Base-by-base conservation (phyloP, 495 filamentous ascomycete genomes). In the Penicillium pancosmium region DNA sequence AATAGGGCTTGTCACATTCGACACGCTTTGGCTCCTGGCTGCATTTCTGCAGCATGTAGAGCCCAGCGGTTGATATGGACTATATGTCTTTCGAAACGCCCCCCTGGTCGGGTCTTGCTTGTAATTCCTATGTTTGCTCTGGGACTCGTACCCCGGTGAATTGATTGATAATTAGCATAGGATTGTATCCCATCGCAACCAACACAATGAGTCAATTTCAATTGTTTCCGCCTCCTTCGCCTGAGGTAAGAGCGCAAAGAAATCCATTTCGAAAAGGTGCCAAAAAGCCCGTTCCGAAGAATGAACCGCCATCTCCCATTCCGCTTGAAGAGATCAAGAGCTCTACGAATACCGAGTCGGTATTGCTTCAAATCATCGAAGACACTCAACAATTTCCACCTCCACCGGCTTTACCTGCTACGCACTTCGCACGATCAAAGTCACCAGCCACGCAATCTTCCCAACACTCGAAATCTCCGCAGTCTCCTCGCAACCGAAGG, bases 221-320 rank as follows among this genome's bases (percentile, higher is more conserved):
- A 62, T 68, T 86, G 48, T 85, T 86, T 51, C 83, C 83, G 38
- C 71, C 83, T 18, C 76, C 78, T 27, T 74, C 78, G 11, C 70
- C 71, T 53, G 76, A 70, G 53, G 62, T 61, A 15, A 77, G 66
- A 63, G 69, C 55, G 54, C 67, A 62, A 64, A 80, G 70, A 64
- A 77, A 70, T 58, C 75, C 73, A 6, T 75, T 74, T 61, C 69
- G 64, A 27, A 70, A 61, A 57, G 69, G 63, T 36, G 56, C 56
- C 43, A 70, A 62, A 54, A 74, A 65, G 53, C 66, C 66, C 19
- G 64, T 55, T 33, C 48, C 51, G 43, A 74, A 64, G 52, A 60
- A 46, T 16, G 64, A 72, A 57, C 66, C 68, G 43, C 67, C 54
- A 25, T 69, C 67, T 56, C 72, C 67, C 56, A 75, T 67, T 43